These are phyloP conservation scores for Xerocomellus intermedius DNA, from an alignment of 768 basidiomycete genomes.

Conservation along the genomic window DNA sequence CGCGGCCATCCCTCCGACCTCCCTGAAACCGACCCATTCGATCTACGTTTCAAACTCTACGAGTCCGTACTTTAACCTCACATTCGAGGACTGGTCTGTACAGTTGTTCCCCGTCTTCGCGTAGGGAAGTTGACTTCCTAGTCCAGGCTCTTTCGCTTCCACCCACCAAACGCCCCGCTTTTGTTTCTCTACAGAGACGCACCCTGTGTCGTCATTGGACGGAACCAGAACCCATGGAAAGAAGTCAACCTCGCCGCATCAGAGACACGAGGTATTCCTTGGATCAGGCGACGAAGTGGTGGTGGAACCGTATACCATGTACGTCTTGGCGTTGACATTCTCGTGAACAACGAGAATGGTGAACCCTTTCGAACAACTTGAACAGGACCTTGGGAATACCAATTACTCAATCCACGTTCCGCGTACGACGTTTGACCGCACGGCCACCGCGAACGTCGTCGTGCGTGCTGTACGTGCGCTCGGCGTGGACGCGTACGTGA, in stretches of 20 bases:
- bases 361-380: not conserved
- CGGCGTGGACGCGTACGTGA: conserved; percentile 75
- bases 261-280: conserved; percentile 54
- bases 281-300: conserved; percentile 84
- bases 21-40: conserved; percentile 41
- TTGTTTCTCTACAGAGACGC: conserved; percentile 84
- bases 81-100: conserved; percentile 84
- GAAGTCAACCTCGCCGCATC: conserved; percentile 79
- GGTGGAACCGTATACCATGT: conserved; percentile 98
- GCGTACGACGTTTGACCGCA: conserved; percentile 74
- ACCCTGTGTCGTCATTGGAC: conserved; percentile 89
- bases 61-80: conserved; percentile 87
- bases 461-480: conserved; percentile 72
- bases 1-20: conserved; percentile 12
- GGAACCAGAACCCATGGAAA: conserved; percentile 99
- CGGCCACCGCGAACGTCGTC: conserved; percentile 73
- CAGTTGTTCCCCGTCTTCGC: conserved; percentile 20
- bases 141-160: conserved; percentile 76
- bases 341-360: not conserved
- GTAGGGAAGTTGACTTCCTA: conserved; percentile 20
- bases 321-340: conserved; percentile 26
- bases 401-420: conserved; percentile 96
- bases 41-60: conserved; percentile 75
- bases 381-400: conserved; percentile 92
- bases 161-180: conserved; percentile 61